A percentile compares a stretch with the other conserved stretches of the same genome.
phyloP scores from a whole-genome alignment of 495 filamentous ascomycete genomes.

The Hypomontagnella submonticulosa region DNA sequence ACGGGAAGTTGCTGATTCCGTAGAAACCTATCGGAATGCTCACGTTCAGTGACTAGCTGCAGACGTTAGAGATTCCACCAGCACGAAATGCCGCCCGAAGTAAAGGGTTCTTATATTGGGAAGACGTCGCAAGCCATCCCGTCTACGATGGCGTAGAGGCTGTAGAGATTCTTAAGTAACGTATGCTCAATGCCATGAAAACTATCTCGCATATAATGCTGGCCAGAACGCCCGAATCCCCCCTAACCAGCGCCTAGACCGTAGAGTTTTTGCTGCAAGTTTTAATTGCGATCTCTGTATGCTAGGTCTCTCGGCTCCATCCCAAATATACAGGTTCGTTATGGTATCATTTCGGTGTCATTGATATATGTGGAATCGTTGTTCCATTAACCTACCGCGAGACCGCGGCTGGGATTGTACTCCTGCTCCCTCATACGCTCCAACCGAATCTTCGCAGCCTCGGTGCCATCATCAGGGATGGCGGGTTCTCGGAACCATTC shows the following conservation, averaged over 20 bases:
- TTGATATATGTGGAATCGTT: conserved; percentile 22
- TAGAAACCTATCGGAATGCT: conserved; percentile 15
- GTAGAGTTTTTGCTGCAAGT: conserved; percentile 14
- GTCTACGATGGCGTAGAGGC: conserved; percentile 38
- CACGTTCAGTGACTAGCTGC: conserved; percentile 11
- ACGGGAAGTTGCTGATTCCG: background rate
- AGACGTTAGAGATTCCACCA: conserved; percentile 15
- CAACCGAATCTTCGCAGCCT: conserved; percentile 79
- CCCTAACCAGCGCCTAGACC: conserved; percentile 19
- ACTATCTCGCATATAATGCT: conserved; percentile 43
- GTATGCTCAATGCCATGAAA: conserved; percentile 45
- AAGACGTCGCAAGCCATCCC: conserved; percentile 43
- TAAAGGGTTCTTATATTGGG: conserved; percentile 45
- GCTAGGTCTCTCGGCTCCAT: conserved; percentile 28
- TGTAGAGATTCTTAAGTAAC: conserved; percentile 47
- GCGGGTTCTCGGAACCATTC: conserved; percentile 91
- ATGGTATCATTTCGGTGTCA: conserved; percentile 35
- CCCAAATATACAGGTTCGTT: conserved; percentile 46
- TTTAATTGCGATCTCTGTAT: conserved; percentile 28
- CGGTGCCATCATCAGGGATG: conserved; percentile 88
- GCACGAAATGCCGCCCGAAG: conserved; percentile 22
- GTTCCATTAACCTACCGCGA: conserved; percentile 32
- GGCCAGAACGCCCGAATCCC: conserved; percentile 34
- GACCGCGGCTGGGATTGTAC: conserved; percentile 39
- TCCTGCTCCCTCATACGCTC: conserved; percentile 59